Conservation (phyloP, 1,284 basidiomycete species). For the Schizophyllum amplum region DNA sequence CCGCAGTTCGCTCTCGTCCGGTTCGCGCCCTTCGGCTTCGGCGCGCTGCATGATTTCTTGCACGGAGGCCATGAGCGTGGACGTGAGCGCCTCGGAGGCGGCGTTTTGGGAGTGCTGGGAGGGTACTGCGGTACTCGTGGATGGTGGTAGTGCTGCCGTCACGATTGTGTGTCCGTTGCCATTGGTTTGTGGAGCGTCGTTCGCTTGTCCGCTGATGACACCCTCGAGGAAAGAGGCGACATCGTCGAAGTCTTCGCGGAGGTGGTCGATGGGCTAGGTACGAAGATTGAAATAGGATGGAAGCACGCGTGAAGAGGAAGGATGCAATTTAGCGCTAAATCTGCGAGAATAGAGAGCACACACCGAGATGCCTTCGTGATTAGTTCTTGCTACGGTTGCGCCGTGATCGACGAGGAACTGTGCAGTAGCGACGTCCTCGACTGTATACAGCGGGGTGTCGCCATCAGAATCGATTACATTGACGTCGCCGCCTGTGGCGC, state of each 20-base stretch:
- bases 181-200: not conserved
- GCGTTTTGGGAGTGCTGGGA: slow-evolving; percentile 65
- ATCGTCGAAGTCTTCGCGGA: slow-evolving; percentile 75
- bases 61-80: slow-evolving; percentile 57
- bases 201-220: slow-evolving; percentile 17
- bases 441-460: slow-evolving; percentile 89
- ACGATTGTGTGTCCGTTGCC: not conserved
- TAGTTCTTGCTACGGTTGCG: slow-evolving; percentile 56
- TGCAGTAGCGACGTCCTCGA: slow-evolving; percentile 76
- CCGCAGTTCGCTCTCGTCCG: slow-evolving; percentile 51
- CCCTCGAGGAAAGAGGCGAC: slow-evolving; percentile 62
- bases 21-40: slow-evolving; percentile 53
- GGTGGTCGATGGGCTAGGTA: slow-evolving; percentile 62
- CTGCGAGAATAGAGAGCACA: slow-evolving; percentile 19
- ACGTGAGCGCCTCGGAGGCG: slow-evolving; percentile 63
- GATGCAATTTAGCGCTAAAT: slow-evolving; percentile 4
- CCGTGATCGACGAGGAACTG: slow-evolving; percentile 75
- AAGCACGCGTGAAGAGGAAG: no score
- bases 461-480: slow-evolving; percentile 83
- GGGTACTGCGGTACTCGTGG: slow-evolving; percentile 23
- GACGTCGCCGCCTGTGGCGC: slow-evolving; percentile 67
- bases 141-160: slow-evolving; percentile 8
- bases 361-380: slow-evolving; percentile 73
- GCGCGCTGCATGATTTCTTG: slow-evolving; percentile 60
- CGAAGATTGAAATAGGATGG: slow-evolving; percentile 2